Evolutionary conservation across 768 basidiomycete genomes (phyloP).

Genomic region (Kondoa subrosea): DNA sequence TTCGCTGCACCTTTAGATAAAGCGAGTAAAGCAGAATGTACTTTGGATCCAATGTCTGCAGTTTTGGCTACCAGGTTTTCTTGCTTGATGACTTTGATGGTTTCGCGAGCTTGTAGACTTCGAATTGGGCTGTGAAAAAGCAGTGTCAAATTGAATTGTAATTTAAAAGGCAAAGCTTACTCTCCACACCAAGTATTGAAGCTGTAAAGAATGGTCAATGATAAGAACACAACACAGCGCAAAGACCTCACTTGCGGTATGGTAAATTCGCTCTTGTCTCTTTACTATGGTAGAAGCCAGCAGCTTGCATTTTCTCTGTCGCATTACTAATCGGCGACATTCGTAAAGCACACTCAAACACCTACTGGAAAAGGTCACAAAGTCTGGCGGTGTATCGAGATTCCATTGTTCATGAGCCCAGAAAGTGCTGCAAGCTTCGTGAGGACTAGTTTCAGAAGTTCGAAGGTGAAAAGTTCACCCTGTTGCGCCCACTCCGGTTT

Average conservation of each 20-base stretch:
- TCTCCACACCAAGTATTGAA: neutral
- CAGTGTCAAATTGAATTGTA: too few relatives aligned
- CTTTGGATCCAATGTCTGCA: constrained; percentile 28
- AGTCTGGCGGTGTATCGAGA: constrained; percentile 31
- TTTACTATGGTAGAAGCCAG: constrained; percentile 34
- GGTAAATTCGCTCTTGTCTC: constrained; percentile 31
- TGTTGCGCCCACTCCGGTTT: constrained; percentile 37
- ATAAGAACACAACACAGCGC: neutral
- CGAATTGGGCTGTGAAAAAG: neutral
- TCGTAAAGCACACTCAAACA: constrained; percentile 7
- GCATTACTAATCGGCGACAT: neutral
- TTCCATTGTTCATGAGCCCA: constrained; percentile 38
- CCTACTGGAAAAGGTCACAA: constrained; percentile 34
- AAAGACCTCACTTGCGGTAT: constrained; percentile 30
- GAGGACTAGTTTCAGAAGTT: neutral
- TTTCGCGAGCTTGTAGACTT: constrained; percentile 28
- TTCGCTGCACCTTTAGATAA: constrained; percentile 16
- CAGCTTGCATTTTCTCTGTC: constrained; percentile 35
- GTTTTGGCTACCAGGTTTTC: constrained; percentile 33
- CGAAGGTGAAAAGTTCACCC: constrained; percentile 26
- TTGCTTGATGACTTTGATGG: constrained; percentile 32
- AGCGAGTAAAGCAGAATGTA: constrained; percentile 25
- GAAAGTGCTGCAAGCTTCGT: constrained; percentile 24
- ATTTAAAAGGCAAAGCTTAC: too few relatives aligned
- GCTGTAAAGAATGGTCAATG: neutral